Base-by-base conservation (phyloP, 2,329 filamentous ascomycete genomes). In the Trichoderma aggressivum region DNA sequence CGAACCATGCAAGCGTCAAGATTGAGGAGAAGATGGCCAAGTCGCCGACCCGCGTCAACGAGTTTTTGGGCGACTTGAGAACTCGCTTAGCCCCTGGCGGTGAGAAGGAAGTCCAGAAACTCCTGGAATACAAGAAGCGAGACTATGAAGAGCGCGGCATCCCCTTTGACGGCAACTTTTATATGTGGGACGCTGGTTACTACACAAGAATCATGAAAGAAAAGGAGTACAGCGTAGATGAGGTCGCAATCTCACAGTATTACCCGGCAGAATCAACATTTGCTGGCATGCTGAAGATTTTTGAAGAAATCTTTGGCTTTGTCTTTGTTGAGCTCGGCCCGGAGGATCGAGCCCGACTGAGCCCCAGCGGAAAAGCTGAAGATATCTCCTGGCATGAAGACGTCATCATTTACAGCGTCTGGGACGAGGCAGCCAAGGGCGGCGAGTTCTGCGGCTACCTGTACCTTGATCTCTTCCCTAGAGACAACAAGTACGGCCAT, bases 1-100 rank as follows among this genome's bases (percentile, higher is more conserved):
- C 88, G 7, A 89, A 94, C 77, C 92, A 95, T 78, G 93, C 93
- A 21, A 87, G 90, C 61, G 90, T 94, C 80, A 85, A 88, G 60
- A 91, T 96, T 50, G 92, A 94, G 77, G 89, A 93, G 76, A 95
- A 94, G 86, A 96, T 96, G 93, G 92, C 92, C 60, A 94, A 94
- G 85, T 90, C 86, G 1, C 87, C 91, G 2, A 86, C 89, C 77
- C 91, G 88, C 0, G 92, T 96, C 12, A 87, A 91, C 74, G 86
- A 89, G 66, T 95, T 96, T 80, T 82, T 96, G 8, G 86, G 84
- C 6, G 92, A 94, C 78, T 84, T 96, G 72, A 88, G 90, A 71
- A 84, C 82, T 30, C 89, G 91, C 66, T 84, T 96, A 34, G 85
- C 87, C 0, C 87, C 90, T 0, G 92, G 92, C 30, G 93, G 92